phyloP scores from a whole-genome alignment of 345 rosid species.

The Hibiscus trionum region DNA sequence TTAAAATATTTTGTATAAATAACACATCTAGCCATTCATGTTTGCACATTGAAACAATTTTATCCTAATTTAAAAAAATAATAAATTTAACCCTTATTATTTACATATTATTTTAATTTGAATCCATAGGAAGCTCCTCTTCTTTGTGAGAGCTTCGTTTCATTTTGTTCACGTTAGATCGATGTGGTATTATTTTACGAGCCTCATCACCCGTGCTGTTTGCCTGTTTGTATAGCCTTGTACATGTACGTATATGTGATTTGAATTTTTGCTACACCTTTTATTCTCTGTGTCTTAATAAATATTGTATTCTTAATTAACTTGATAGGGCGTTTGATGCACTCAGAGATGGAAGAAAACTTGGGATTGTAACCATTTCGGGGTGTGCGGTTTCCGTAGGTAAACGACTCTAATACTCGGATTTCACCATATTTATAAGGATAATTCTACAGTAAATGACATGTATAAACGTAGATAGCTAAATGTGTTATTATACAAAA shows the following conservation, averaged over 20 bases:
- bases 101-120: too few relatives aligned
- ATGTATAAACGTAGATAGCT: too few relatives aligned
- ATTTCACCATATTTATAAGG: neutral
- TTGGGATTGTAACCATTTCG: conserved; percentile 18
- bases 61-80: neutral
- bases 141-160: conserved; percentile 6
- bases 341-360: conserved; percentile 42
- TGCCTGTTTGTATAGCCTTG: conserved; percentile 50
- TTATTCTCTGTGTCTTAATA: neutral
- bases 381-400: conserved; percentile 28
- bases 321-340: neutral
- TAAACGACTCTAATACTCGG: conserved; percentile 15
- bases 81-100: too few relatives aligned
- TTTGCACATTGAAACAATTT: too few relatives aligned
- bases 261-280: neutral
- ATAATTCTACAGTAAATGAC: too few relatives aligned
- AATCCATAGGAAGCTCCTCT: conserved; percentile 19
- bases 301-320: neutral
- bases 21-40: too few relatives aligned
- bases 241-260: conserved; percentile 68
- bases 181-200: conserved; percentile 16
- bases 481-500: too few relatives aligned
- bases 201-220: conserved; percentile 22
- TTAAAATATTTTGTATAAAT: too few relatives aligned
- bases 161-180: neutral